A percentile compares a stretch with the other conserved stretches of the same genome.
Evolutionary conservation across 2,329 filamentous ascomycete species (phyloP).

Genomic region (Venturia aucupariae): DNA sequence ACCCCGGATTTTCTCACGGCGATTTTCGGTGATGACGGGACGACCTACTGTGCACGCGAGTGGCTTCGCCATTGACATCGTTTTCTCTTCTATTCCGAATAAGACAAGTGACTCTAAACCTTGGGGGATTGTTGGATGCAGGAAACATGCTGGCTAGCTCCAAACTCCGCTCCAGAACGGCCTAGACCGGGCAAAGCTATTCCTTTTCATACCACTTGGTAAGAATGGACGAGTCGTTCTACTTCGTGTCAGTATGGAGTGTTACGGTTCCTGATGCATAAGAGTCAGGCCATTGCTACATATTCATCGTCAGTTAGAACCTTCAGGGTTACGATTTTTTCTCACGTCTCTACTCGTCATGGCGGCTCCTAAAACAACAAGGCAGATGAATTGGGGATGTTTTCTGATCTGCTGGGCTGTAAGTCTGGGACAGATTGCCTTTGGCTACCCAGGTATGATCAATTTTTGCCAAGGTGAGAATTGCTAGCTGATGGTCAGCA

Average conservation of each 20-base stretch:
- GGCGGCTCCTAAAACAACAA: neutral
- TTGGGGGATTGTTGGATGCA: neutral
- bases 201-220: neutral
- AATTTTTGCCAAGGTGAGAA: neutral
- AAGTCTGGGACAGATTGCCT: slow-evolving; percentile 19
- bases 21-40: neutral
- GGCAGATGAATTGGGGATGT: slow-evolving; percentile 17
- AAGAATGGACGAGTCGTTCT: neutral
- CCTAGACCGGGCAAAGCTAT: neutral
- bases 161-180: neutral
- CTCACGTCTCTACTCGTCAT: neutral
- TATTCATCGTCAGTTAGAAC: neutral
- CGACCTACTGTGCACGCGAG: neutral
- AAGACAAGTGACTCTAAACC: too few species aligned
- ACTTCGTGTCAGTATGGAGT: neutral
- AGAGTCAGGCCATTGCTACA: neutral
- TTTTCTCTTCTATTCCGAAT: too few species aligned
- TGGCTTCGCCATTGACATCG: too few species aligned
- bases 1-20: neutral
- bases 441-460: slow-evolving; percentile 18
- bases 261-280: neutral
- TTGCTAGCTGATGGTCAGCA: neutral
- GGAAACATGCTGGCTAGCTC: neutral
- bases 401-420: slow-evolving; percentile 20
- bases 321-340: neutral